Percentiles rank a stretch among this genome's conserved stretches.
Conservation (phyloP, 116 monocot genomes). For the Cymodocea nodosa region DNA sequence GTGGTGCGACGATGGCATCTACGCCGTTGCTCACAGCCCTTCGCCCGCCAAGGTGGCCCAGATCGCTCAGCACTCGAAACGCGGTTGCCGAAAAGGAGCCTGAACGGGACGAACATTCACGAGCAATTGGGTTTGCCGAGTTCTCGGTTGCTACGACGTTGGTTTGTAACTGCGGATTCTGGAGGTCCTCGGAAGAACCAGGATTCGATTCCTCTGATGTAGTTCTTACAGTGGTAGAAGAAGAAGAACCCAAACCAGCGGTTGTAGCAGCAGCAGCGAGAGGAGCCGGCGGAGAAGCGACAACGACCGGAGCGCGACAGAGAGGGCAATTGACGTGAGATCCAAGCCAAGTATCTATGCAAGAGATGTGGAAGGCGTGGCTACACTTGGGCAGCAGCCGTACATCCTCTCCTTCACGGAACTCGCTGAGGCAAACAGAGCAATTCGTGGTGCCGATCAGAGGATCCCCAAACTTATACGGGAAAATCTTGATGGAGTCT, state of each 20-base stretch:
- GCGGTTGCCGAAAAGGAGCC: neutral
- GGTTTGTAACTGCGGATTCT: neutral
- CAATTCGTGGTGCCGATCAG: slow-evolving; percentile 50
- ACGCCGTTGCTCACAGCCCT: too few relatives aligned
- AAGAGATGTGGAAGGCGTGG: slow-evolving; percentile 72
- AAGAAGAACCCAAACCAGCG: neutral
- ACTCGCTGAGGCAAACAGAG: slow-evolving; percentile 73
- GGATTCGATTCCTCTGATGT: neutral
- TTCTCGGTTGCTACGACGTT: neutral
- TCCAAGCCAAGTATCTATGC: slow-evolving; percentile 83
- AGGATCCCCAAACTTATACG: slow-evolving; percentile 30
- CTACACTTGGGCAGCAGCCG: slow-evolving; percentile 71
- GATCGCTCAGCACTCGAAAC: slow-evolving; percentile 9
- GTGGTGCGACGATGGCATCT: neutral
- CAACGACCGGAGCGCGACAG: slow-evolving; percentile 51
- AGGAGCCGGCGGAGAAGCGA: neutral
- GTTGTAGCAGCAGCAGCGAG: neutral
- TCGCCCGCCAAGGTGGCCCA: neutral
- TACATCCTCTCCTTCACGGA: slow-evolving; percentile 60
- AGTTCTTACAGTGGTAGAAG: neutral
- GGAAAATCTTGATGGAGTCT: slow-evolving; percentile 35
- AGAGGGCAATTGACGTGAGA: slow-evolving; percentile 83
- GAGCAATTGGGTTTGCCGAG: neutral
- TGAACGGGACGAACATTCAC: neutral
- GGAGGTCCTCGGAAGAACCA: neutral